phyloP scores from a whole-genome alignment of 805 yeast species.

The Saccharomycopsis malanga region DNA sequence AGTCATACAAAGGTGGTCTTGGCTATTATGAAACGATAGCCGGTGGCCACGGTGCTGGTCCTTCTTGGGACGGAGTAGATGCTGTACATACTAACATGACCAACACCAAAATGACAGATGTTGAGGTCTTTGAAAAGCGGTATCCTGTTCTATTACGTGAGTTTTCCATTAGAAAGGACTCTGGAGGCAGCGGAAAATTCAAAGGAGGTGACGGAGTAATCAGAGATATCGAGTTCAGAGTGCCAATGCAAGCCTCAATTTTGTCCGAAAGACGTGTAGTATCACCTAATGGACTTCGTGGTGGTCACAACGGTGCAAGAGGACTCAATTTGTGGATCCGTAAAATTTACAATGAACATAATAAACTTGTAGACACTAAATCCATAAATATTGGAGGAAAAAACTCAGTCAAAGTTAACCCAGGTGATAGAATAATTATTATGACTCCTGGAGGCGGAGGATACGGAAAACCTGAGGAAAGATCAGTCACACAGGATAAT shows the following conservation, averaged over 20 bases:
- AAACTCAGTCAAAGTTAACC: constrained; percentile 46
- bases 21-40: constrained; percentile 94
- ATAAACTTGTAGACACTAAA: constrained; percentile 31
- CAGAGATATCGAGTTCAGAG: constrained; percentile 75
- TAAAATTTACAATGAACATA: constrained; percentile 26
- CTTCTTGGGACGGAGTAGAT: constrained; percentile 75
- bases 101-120: constrained; percentile 86
- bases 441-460: constrained; percentile 88
- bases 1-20: constrained; percentile 55
- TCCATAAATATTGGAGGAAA: constrained; percentile 61
- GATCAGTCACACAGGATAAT: constrained; percentile 12
- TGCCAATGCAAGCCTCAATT: constrained; percentile 68
- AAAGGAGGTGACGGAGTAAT: constrained; percentile 83
- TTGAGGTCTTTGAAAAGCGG: constrained; percentile 80
- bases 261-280: constrained; percentile 78
- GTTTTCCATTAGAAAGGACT: constrained; percentile 58
- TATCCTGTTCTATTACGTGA: constrained; percentile 76
- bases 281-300: constrained; percentile 81
- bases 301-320: constrained; percentile 69
- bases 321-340: constrained; percentile 59
- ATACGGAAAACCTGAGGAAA: constrained; percentile 40
- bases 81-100: constrained; percentile 96
- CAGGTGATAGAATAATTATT: constrained; percentile 63
- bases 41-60: constrained; percentile 93
- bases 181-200: constrained; percentile 75